Evolutionary conservation across 2,329 filamentous ascomycete genomes (phyloP), one percentile per base, ranked within the genome.

Genomic region (Aspergillus sp.): DNA sequence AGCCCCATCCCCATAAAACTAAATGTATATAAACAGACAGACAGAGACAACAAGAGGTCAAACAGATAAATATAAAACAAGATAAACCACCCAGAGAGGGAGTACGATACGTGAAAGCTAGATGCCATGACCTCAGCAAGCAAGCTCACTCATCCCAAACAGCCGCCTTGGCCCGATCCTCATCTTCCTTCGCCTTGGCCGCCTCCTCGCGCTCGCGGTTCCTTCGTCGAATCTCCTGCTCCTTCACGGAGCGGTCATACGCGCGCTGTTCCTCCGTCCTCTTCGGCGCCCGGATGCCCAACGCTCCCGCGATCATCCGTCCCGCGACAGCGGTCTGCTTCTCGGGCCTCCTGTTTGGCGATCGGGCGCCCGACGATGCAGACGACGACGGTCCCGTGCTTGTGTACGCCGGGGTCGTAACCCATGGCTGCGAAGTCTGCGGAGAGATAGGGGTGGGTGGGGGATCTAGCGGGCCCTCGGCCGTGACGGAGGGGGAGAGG

Each of bases 281-380:
- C 79, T 86, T 89, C 32, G 92, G 91, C 36, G 88, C 87, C 70
- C 88, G 87, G 56, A 97, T 85, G 0, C 95, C 95, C 65, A 98
- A 79, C 0, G 91, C 92, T 3, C 90, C 90, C 0, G 92, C 92
- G 73, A 99, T 98, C 85, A 99, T 84, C 60, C 95, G 83, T 62
- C 90, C 86, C 5, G 95, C 95, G 45, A 96, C 92, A 0, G 92
- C 91, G 62, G 96, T 96, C 63, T 93, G 96, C 81, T 96, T 99
- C 77, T 96, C 93, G 0, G 92, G 94, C 45, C 90, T 80, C 14
- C 70, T 69, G 10, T 66, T 54, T 6, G 60, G 49, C 4, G 62
- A 54, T 29, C 62, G 54, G 54, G 58, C 63, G 52, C 49, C 61
- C 46, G 56, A 66, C 26, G 59, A 54, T 18, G 65, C 54, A 10